These are phyloP conservation scores for Chlorociboria aeruginascens DNA, from an alignment of 495 filamentous ascomycete genomes.

Conservation along the genomic window DNA sequence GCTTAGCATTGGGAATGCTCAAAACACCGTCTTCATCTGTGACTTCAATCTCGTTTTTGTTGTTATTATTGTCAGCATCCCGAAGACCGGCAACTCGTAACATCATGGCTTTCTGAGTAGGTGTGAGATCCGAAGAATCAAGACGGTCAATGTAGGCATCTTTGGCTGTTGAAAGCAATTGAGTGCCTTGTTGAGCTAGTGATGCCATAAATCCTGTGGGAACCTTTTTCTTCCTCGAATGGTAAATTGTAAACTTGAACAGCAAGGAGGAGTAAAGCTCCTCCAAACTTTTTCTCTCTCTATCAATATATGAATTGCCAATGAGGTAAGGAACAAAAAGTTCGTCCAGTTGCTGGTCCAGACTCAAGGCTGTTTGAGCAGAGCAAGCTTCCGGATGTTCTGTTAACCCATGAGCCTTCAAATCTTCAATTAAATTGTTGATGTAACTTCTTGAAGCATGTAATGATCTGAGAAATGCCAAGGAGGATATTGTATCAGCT, in stretches of 20 bases:
- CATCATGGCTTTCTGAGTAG: constrained; percentile 76
- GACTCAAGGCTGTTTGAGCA: constrained; percentile 66
- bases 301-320: constrained; percentile 89
- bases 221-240: constrained; percentile 70
- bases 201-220: constrained; percentile 84
- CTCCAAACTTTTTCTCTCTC: constrained; percentile 79
- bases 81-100: constrained; percentile 65
- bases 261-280: constrained; percentile 86
- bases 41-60: constrained; percentile 70
- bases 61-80: constrained; percentile 32
- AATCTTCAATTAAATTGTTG: constrained; percentile 71
- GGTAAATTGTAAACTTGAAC: constrained; percentile 91
- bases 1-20: constrained; percentile 74
- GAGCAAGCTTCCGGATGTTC: constrained; percentile 89
- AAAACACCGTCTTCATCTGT: constrained; percentile 78
- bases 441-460: constrained; percentile 86
- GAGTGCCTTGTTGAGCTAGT: constrained; percentile 72
- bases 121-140: constrained; percentile 72
- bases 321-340: constrained; percentile 92
- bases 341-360: constrained; percentile 95
- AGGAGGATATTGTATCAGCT: constrained; percentile 74
- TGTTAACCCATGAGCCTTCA: constrained; percentile 89
- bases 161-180: constrained; percentile 68
- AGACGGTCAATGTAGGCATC: constrained; percentile 76
- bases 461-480: constrained; percentile 83